Percentiles rank a stretch among this genome's conserved stretches.
Evolutionary conservation across 1,139 yeast species (phyloP).

Genomic region (Yamadazyma triangularis): DNA sequence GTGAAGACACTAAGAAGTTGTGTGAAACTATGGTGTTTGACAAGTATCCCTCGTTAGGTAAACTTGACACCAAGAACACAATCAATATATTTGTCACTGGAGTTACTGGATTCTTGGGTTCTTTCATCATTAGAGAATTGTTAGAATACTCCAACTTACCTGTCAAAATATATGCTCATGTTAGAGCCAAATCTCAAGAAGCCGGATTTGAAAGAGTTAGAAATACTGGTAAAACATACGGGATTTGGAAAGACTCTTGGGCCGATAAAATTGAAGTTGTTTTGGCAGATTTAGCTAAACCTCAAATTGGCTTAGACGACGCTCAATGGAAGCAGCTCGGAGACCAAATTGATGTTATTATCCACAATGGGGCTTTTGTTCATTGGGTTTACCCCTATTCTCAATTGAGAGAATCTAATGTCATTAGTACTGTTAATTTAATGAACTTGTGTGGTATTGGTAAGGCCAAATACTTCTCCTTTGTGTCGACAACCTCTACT

Average conservation of each 20-base stretch:
- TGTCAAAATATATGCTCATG: slow-evolving; percentile 77
- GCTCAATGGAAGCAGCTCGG: slow-evolving; percentile 55
- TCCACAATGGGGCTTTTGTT: slow-evolving; percentile 96
- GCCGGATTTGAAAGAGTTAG: slow-evolving; percentile 75
- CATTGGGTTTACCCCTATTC: slow-evolving; percentile 98
- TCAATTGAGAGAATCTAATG: slow-evolving; percentile 89
- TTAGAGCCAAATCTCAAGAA: slow-evolving; percentile 68
- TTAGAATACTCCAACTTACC: slow-evolving; percentile 41
- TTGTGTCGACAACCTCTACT: slow-evolving; percentile 94
- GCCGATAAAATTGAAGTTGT: slow-evolving; percentile 60
- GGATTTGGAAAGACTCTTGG: slow-evolving; percentile 74
- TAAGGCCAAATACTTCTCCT: slow-evolving; percentile 79
- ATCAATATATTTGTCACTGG: slow-evolving; percentile 87
- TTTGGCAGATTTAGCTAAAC: slow-evolving; percentile 73
- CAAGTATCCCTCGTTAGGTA: slow-evolving; percentile 26
- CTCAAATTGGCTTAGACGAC: slow-evolving; percentile 65
- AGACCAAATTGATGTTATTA: slow-evolving; percentile 66
- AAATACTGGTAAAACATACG: slow-evolving; percentile 78
- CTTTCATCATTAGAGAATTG: slow-evolving; percentile 76
- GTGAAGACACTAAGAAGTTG: slow-evolving; percentile 68
- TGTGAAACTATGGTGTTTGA: slow-evolving; percentile 40
- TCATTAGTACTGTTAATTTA: slow-evolving; percentile 79
- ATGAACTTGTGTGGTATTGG: slow-evolving; percentile 77
- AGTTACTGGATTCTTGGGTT: slow-evolving; percentile 93
- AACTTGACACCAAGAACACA: slow-evolving; percentile 27